phyloP scores from a whole-genome alignment of 108 stramenopile species.

The Hondaea fermentalgiana region DNA sequence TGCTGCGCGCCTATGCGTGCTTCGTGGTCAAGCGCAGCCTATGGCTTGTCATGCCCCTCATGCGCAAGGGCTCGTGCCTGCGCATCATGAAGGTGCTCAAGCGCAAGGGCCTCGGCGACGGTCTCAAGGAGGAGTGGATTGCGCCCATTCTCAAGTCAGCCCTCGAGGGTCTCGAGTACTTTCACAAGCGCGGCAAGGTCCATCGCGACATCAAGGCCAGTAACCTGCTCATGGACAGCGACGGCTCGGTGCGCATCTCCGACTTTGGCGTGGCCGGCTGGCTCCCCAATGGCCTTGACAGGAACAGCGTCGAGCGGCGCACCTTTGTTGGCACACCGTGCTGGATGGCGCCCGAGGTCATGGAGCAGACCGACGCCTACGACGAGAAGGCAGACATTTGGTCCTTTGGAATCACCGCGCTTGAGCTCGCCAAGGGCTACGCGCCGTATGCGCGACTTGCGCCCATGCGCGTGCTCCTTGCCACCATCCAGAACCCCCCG shows the following conservation, averaged over 20 bases:
- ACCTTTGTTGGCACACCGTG: slow-evolving; percentile 85
- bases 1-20: slow-evolving; percentile 42
- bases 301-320: slow-evolving; percentile 39
- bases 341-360: slow-evolving; percentile 81
- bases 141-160: slow-evolving; percentile 40
- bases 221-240: slow-evolving; percentile 68
- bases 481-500: slow-evolving; percentile 90
- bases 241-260: slow-evolving; percentile 41
- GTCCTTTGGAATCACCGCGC: slow-evolving; percentile 90
- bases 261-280: slow-evolving; percentile 57
- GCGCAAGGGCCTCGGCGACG: neutral
- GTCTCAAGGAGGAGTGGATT: slow-evolving; percentile 33
- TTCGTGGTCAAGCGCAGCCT: slow-evolving; percentile 45
- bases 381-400: slow-evolving; percentile 95
- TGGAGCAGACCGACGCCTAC: slow-evolving; percentile 94
- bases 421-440: slow-evolving; percentile 94
- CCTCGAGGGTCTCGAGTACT: slow-evolving; percentile 54
- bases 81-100: slow-evolving; percentile 40
- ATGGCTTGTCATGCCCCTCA: slow-evolving; percentile 53
- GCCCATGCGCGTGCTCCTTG: slow-evolving; percentile 89
- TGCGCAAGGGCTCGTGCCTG: slow-evolving; percentile 52
- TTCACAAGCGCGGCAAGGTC: slow-evolving; percentile 87
- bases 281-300: neutral
- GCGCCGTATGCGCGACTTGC: slow-evolving; percentile 92
- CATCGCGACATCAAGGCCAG: slow-evolving; percentile 96